Conservation (phyloP, 495 filamentous ascomycete species). For the Penicillium tannophilum region DNA sequence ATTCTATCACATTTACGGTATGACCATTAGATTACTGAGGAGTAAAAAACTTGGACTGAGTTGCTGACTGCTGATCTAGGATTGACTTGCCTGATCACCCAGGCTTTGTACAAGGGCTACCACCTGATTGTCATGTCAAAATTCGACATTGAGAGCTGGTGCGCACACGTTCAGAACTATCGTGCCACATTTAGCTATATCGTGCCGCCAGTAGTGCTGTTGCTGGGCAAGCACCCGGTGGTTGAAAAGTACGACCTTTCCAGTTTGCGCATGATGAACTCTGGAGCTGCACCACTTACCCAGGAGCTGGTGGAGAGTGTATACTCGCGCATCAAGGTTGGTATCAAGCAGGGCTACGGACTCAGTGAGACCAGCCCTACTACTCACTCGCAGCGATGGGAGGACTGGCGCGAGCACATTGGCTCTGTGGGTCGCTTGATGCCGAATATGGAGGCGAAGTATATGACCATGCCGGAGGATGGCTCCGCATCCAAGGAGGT, state of each 20-base stretch:
- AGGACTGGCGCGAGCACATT: slow-evolving; percentile 74
- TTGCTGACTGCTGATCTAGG: slow-evolving; percentile 66
- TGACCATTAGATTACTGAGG: slow-evolving; percentile 4
- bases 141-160: slow-evolving; percentile 82
- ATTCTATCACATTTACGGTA: slow-evolving; percentile 94
- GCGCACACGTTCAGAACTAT: slow-evolving; percentile 71
- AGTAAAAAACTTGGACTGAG: slow-evolving; percentile 54
- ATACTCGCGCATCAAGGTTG: slow-evolving; percentile 71
- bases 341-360: slow-evolving; percentile 86
- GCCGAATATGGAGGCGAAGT: slow-evolving; percentile 82
- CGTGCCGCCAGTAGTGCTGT: slow-evolving; percentile 82
- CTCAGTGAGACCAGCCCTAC: slow-evolving; percentile 75
- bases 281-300: slow-evolving; percentile 86
- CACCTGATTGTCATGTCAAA: slow-evolving; percentile 74
- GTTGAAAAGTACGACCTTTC: slow-evolving; percentile 81
- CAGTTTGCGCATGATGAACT: slow-evolving; percentile 81
- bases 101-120: slow-evolving; percentile 66
- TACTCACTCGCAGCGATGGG: slow-evolving; percentile 63
- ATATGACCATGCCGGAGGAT: slow-evolving; percentile 60
- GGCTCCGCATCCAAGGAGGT: slow-evolving; percentile 59
- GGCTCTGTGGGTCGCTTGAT: slow-evolving; percentile 81
- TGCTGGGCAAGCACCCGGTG: slow-evolving; percentile 75
- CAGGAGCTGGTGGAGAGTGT: slow-evolving; percentile 78
- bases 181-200: slow-evolving; percentile 78
- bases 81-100: slow-evolving; percentile 63